These are phyloP conservation scores for Acanthamoeba lugdunensis DNA, from an alignment of 208 protist species.

Conservation along the genomic window DNA sequence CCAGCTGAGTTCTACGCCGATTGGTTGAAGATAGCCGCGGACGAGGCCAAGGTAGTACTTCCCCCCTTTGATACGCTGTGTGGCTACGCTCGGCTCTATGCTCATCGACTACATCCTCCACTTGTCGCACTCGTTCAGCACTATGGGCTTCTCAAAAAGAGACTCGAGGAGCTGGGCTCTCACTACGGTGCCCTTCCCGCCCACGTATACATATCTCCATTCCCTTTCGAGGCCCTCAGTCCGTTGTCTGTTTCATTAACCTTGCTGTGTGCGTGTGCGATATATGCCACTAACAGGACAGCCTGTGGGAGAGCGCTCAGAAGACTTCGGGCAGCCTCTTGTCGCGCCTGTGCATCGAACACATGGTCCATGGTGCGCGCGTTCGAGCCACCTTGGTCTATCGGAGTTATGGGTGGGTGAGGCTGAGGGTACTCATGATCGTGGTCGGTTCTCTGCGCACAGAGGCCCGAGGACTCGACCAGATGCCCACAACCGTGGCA, in stretches of 20 bases:
- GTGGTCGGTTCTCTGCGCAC: neutral
- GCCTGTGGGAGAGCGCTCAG: constrained; percentile 64
- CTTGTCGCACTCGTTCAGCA: constrained; percentile 23
- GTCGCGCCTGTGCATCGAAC: constrained; percentile 68
- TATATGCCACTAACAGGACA: neutral
- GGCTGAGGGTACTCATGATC: neutral
- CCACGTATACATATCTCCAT: constrained; percentile 1
- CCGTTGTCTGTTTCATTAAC: too few species aligned
- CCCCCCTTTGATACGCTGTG: neutral
- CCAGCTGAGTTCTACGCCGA: constrained; percentile 63
- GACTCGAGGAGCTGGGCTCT: constrained; percentile 40
- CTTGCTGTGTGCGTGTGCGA: neutral
- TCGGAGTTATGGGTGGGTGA: neutral
- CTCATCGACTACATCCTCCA: too few species aligned
- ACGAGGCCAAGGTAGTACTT: constrained; percentile 52
- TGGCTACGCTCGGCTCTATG: neutral
- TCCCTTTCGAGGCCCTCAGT: too few species aligned
- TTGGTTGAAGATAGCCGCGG: constrained; percentile 49
- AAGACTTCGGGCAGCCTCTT: constrained; percentile 25
- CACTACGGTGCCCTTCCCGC: constrained; percentile 63
- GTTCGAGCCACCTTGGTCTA: neutral
- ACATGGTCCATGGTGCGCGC: constrained; percentile 52
- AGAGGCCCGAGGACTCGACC: constrained; percentile 62
- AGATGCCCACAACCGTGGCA: constrained; percentile 42
- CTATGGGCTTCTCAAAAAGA: constrained; percentile 36